Evolutionary conservation across 441 rosid genomes (phyloP), one percentile per base, ranked within the genome.

Genomic region (Melastoma candidum): DNA sequence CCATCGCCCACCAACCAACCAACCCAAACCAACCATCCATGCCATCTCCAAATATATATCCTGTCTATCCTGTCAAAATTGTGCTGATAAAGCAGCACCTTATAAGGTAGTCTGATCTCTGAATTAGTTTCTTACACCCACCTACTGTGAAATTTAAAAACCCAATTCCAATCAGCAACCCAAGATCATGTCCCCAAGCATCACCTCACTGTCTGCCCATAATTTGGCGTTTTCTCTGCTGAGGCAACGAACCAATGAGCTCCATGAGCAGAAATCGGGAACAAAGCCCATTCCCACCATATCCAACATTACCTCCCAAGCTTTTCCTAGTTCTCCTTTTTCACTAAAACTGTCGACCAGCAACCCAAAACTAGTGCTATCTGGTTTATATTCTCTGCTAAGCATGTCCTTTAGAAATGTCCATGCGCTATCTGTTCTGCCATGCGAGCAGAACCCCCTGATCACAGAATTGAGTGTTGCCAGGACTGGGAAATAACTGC

Each of bases 361-460:
- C 4, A 76, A 69, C 32, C 60, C 58, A 52, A 83, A 81, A 66
- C 84, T 75, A 62, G 64, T 77, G 25, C 39, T 45, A 64, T 77
- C 74, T 14, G 75, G 80, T 17, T 56, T 8, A 4, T 79, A 80
- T 4, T 87, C 96, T 74, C 83, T 78, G 36, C 64, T 62, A 26
- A 66, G 72, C 81, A 83, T 68, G 67, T 84, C 92, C 54, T 83
- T 90, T 51, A 84, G 50, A 48, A 90, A 68, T 64, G 73, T 80
- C 58, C 80, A 46, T 32, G 82, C 86, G 45, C 66, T 78, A 62
- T 43, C 67, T 46, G 74, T 75, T 56, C 71, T 80, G 47, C 76
- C 95, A 59, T 71, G 76, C 70, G 48, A 64, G 64, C 87, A 90
- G 27, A 90, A 77, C 57, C 73, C 79, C 3, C 53, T 26, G 47